A percentile compares a stretch with the other conserved stretches of the same genome.
Conservation (phyloP, 2,329 filamentous ascomycete species). For the Aspergillus texensis region DNA sequence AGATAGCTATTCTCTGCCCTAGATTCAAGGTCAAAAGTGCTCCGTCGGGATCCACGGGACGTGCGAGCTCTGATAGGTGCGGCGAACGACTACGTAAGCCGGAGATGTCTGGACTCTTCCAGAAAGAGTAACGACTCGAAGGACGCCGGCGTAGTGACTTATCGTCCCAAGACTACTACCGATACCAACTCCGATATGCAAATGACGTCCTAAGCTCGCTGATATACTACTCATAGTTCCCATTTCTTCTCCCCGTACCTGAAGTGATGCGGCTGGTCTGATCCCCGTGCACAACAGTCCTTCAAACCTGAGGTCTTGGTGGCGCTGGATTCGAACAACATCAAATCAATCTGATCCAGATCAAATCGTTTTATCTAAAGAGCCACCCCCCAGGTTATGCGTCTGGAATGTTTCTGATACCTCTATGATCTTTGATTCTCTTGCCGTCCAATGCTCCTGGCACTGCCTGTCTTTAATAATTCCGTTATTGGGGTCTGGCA, state of each 20-base stretch:
- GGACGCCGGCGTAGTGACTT: background rate
- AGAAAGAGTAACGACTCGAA: background rate
- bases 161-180: background rate
- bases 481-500: slow-evolving; percentile 15
- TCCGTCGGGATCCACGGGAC: background rate
- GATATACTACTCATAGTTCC: background rate
- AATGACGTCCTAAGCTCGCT: background rate
- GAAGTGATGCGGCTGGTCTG: background rate
- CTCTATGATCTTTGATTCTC: background rate
- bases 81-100: slow-evolving; percentile 1
- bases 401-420: background rate
- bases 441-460: background rate
- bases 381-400: background rate
- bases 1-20: background rate
- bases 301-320: background rate
- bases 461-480: background rate
- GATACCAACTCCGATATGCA: background rate
- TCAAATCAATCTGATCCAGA: background rate
- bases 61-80: background rate
- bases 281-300: background rate
- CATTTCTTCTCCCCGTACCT: background rate
- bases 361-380: background rate
- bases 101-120: background rate
- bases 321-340: background rate
- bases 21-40: background rate